Conservation (phyloP, 306 rosid genomes). For the Vigna unguiculata region DNA sequence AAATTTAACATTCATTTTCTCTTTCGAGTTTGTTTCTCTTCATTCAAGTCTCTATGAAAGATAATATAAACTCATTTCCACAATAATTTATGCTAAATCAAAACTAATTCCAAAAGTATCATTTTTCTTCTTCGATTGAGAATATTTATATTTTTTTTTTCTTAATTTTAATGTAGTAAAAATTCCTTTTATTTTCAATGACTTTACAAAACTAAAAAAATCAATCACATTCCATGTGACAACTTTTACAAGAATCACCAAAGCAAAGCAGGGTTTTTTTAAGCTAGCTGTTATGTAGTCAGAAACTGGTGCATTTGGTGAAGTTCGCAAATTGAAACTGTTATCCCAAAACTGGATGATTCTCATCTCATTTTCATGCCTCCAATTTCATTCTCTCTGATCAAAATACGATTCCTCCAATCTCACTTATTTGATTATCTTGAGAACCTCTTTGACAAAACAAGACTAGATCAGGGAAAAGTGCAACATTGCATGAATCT, state of each 20-base stretch:
- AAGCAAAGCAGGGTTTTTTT: no score
- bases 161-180: neutral
- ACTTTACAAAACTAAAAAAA: neutral
- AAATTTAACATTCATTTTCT: no score
- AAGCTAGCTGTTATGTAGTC: neutral
- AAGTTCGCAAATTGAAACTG: neutral
- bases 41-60: no score
- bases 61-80: no score
- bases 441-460: neutral
- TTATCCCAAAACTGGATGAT: neutral
- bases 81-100: neutral
- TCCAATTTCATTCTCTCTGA: neutral
- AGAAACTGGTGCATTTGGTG: neutral
- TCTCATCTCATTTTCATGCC: neutral
- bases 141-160: no score
- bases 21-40: no score
- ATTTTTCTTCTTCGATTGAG: neutral
- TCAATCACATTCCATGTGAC: constrained; percentile 13
- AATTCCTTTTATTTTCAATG: neutral
- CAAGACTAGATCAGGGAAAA: neutral
- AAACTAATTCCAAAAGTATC: neutral
- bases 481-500: constrained; percentile 6
- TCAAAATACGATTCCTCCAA: neutral
- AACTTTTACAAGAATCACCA: neutral
- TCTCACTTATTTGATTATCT: neutral